Evolutionary conservation across 352 stramenopile species (phyloP), one percentile per base, ranked within the genome.

Genomic region (Phytophthora constricta): DNA sequence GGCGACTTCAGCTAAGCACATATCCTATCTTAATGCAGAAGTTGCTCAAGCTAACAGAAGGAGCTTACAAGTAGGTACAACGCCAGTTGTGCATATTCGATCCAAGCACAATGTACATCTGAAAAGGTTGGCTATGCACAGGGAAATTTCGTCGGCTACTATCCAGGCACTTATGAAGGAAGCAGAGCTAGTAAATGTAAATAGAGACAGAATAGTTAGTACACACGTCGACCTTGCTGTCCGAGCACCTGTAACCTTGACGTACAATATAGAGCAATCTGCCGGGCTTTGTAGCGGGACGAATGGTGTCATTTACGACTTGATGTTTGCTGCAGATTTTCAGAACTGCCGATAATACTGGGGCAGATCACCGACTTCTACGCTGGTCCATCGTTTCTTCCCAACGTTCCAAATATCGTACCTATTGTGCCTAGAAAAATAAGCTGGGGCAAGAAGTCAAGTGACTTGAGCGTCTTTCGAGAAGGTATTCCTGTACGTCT

Each of bases 221-320:
- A 37, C 31, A 11, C 13, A 7, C 7, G 31, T 37, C 13, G 17
- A 46, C 7, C 19, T 19, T 47, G 2, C 50, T 20, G 23, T 61
- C n/a, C 25, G 54, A 20, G 41, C 54, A 2, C 54, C 54, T 22
- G 54, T 61, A 11, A 46, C 41, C 5, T 16, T 61, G 11, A 61
- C 54, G 3, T 61, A 45, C 8, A 53, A 46, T 14, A 2, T 17
- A 0, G 53, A 51, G 2, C 41, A 34, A 53, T 33, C 54, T 2
- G 54, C 54, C 45, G 54, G 42, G 3, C 45, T 62, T 7, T 62
- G 54, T 26, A 53, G 46, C 41, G 53, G 39, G 22, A 61, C 53
- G 2, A 61, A 43, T 13, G 53, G 16, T 2, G 43, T 49, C 17
- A 17, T 52, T 1, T 61, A 52, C 26, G 41, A 61, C 23, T 34